These are phyloP conservation scores for Zasmidium cellare DNA, from an alignment of 2,329 filamentous ascomycete species.

Conservation along the genomic window DNA sequence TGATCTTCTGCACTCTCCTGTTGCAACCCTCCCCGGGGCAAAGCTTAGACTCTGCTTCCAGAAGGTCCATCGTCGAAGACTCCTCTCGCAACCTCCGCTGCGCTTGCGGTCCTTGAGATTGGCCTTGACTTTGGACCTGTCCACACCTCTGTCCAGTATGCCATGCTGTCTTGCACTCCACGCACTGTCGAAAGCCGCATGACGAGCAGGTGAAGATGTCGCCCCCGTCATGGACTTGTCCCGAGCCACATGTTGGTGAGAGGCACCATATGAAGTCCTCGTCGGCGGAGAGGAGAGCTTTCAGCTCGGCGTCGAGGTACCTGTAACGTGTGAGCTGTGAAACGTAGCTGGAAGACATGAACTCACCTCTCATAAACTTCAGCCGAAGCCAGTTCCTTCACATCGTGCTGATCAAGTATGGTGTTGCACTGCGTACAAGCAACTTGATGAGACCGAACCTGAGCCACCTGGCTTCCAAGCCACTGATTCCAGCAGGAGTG, in stretches of 20 bases:
- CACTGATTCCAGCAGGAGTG: conserved; percentile 22
- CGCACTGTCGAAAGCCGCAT: conserved; percentile 24
- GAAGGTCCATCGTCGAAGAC: background rate
- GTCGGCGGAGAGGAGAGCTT: conserved; percentile 12
- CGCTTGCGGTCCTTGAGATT: background rate
- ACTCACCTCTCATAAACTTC: conserved; percentile 12
- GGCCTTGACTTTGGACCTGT: conserved; percentile 4
- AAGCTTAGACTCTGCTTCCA: conserved; percentile 17
- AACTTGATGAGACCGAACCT: background rate
- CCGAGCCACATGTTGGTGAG: conserved; percentile 18
- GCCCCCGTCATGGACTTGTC: conserved; percentile 24
- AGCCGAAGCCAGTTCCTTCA: conserved; percentile 11
- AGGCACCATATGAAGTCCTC: conserved; percentile 25
- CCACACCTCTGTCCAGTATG: conserved; percentile 27
- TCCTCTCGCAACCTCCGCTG: conserved; percentile 11
- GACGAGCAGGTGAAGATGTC: conserved; percentile 27
- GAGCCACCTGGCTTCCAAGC: conserved; percentile 10
- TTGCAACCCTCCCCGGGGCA: conserved; percentile 24
- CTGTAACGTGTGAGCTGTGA: background rate
- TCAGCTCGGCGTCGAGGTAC: conserved; percentile 17
- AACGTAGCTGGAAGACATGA: no score
- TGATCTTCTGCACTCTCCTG: conserved; percentile 23
- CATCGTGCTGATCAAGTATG: conserved; percentile 13
- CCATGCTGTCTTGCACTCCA: conserved; percentile 22
- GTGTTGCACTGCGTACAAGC: conserved; percentile 21